Conservation (phyloP, 2,329 filamentous ascomycete species). For the Onygenales sp. region DNA sequence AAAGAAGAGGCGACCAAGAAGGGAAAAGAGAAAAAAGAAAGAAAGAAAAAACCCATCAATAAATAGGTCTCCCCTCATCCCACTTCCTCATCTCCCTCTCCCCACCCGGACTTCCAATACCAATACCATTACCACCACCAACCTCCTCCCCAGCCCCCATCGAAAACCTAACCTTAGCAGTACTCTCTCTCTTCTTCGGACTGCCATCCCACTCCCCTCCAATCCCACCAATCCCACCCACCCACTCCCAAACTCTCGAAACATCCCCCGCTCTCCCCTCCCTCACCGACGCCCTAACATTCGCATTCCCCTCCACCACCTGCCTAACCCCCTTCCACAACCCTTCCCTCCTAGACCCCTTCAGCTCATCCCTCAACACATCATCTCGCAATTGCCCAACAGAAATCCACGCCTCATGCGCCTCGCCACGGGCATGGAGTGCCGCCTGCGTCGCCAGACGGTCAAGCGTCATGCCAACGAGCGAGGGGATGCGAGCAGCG, state of each 20-base stretch:
- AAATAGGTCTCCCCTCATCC: slow-evolving; percentile 40
- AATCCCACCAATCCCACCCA: slow-evolving; percentile 48
- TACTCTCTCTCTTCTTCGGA: slow-evolving; percentile 15
- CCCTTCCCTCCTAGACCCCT: slow-evolving; percentile 62
- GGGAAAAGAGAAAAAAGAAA: neutral
- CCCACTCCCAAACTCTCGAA: slow-evolving; percentile 59
- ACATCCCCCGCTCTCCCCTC: slow-evolving; percentile 48
- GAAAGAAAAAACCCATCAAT: slow-evolving; percentile 21
- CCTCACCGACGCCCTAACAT: slow-evolving; percentile 70
- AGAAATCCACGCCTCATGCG: slow-evolving; percentile 70
- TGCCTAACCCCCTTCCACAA: slow-evolving; percentile 75
- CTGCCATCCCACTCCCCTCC: slow-evolving; percentile 21
- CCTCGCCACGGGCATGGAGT: slow-evolving; percentile 57
- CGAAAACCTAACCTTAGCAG: slow-evolving; percentile 19
- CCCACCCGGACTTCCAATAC: slow-evolving; percentile 19
- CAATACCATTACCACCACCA: slow-evolving; percentile 10
- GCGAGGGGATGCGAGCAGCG: slow-evolving; percentile 63
- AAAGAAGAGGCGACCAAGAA: neutral
- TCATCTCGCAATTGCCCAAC: slow-evolving; percentile 87
- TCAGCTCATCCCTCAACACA: slow-evolving; percentile 73
- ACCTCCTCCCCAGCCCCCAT: slow-evolving; percentile 13
- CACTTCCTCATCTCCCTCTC: slow-evolving; percentile 30
- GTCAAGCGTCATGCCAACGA: slow-evolving; percentile 78
- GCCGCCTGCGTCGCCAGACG: slow-evolving; percentile 76
- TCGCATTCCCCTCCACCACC: slow-evolving; percentile 89